These are phyloP conservation scores for Zopfochytrium polystomum DNA, from an alignment of 371 early-diverging fungal genomes.

Conservation along the genomic window DNA sequence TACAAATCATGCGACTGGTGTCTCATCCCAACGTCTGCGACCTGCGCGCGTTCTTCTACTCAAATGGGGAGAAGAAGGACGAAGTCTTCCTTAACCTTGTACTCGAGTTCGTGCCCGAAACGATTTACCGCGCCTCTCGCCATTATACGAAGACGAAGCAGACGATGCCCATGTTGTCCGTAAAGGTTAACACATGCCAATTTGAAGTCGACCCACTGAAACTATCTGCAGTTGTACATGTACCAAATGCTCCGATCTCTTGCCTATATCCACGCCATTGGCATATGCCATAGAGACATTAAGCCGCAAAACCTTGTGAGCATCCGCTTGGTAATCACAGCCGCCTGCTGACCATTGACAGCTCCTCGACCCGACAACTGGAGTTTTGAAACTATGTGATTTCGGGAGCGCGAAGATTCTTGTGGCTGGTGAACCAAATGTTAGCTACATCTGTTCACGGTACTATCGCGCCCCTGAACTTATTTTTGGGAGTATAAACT, in stretches of 20 bases:
- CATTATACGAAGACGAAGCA: constrained; percentile 86
- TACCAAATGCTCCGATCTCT: constrained; percentile 95
- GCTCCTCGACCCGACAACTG: constrained; percentile 82
- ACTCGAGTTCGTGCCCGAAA: constrained; percentile 93
- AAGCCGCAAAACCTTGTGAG: constrained; percentile 95
- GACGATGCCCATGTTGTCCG: constrained; percentile 85
- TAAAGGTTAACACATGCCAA: constrained; percentile 62
- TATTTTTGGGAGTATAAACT: constrained; percentile 93
- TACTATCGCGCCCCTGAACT: constrained; percentile 99
- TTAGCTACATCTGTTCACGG: constrained; percentile 97
- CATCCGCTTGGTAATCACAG: too few species aligned
- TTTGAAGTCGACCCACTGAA: too few species aligned
- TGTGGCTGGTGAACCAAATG: constrained; percentile 90
- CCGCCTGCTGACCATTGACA: too few species aligned
- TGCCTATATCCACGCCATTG: constrained; percentile 92
- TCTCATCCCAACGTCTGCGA: constrained; percentile 85
- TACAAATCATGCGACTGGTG: constrained; percentile 91
- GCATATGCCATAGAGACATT: constrained; percentile 96
- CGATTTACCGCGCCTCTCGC: constrained; percentile 83
- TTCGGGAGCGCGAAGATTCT: constrained; percentile 98
- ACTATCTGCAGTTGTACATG: constrained; percentile 83
- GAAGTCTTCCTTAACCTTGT: constrained; percentile 91
- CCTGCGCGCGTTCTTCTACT: constrained; percentile 84
- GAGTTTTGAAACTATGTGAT: constrained; percentile 96
- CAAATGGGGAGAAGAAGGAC: constrained; percentile 82